Conservation (phyloP, 2,329 filamentous ascomycete genomes). For the Fusarium foetens region DNA sequence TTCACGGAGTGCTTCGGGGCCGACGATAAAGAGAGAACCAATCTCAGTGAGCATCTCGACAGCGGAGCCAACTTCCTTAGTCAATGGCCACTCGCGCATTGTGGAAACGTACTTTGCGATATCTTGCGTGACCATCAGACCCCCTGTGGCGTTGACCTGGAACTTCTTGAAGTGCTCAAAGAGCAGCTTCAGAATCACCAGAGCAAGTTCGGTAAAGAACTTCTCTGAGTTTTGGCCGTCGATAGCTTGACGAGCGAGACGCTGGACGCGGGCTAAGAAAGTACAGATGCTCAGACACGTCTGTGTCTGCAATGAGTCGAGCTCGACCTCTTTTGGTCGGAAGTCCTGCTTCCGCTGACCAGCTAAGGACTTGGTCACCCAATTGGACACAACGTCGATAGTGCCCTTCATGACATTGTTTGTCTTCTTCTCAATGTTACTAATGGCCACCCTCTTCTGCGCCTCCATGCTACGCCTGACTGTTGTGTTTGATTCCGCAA, state of each 20-base stretch:
- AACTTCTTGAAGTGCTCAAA: conserved; percentile 96
- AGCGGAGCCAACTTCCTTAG: conserved; percentile 72
- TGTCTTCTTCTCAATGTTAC: conserved; percentile 86
- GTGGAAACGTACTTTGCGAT: conserved; percentile 92
- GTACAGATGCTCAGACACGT: conserved; percentile 84
- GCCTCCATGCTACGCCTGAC: conserved; percentile 91
- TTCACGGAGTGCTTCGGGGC: conserved; percentile 79
- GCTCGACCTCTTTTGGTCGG: conserved; percentile 82
- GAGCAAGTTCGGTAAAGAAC: conserved; percentile 84
- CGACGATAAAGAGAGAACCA: conserved; percentile 94
- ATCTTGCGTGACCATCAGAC: conserved; percentile 95
- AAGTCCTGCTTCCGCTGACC: conserved; percentile 91
- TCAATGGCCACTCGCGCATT: conserved; percentile 82
- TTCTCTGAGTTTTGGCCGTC: conserved; percentile 85
- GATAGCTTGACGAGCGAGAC: conserved; percentile 72
- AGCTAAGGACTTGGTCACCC: conserved; percentile 76
- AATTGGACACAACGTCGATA: conserved; percentile 76
- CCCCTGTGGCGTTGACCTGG: conserved; percentile 90
- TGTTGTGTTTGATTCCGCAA: conserved; percentile 89
- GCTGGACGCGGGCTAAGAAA: conserved; percentile 78
- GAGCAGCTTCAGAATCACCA: conserved; percentile 79
- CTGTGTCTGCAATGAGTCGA: conserved; percentile 84
- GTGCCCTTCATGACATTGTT: conserved; percentile 67
- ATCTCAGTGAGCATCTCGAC: conserved; percentile 93
- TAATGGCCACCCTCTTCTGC: conserved; percentile 76